Base-by-base conservation (phyloP, 2,329 filamentous ascomycete species). In the Nigrograna mackinnonii region DNA sequence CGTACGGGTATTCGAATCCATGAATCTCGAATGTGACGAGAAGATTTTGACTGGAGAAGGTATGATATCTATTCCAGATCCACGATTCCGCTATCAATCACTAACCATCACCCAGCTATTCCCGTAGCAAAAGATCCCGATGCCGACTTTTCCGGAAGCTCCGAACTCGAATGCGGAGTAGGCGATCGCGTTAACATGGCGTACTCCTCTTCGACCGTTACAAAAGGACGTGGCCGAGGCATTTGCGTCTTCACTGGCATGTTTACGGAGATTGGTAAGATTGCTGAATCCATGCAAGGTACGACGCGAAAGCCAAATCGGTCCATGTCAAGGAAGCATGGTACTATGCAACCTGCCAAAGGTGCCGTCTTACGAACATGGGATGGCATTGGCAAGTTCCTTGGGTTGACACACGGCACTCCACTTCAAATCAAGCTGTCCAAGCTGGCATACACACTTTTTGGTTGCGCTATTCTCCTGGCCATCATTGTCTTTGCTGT, bases 1-100 rank as follows among this genome's bases (percentile, higher is more conserved):
- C 66, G 65, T 86, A 34, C 76, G 82, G 41, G 26, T 46, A 7
- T 42, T 46, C 19, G 38, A 42, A 21, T 43, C 21, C 12, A 46
- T 42, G 43, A 91, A 91, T 64, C 70, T 89, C 45, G 85, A 85
- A 35, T 84, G 82, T 49, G 86, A 91, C 45, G 83, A 87, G 62
- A 81, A 83, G 13, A 73, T 85, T 35, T 73, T 87, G 22, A 87
- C 84, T 4, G 84, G 84, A 51, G 84, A 87, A 67, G 38, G 43
- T 45, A 41, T 5, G 28, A 18, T 3, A 13, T 18, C 11, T 36
- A 16, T 19, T 22, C 4, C 14, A 35, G 12, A 3, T 21, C 24
- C 24, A 12, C 14, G 2, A 11, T 14, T 28, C 3, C 24, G 24
- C 11, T 28, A 12, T 17, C 18, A 17, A 14, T 17, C 11, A 17